Evolutionary conservation across 495 filamentous ascomycete genomes (phyloP), one percentile per base, ranked within the genome.

Genomic region (Hyaloscypha bicolor): DNA sequence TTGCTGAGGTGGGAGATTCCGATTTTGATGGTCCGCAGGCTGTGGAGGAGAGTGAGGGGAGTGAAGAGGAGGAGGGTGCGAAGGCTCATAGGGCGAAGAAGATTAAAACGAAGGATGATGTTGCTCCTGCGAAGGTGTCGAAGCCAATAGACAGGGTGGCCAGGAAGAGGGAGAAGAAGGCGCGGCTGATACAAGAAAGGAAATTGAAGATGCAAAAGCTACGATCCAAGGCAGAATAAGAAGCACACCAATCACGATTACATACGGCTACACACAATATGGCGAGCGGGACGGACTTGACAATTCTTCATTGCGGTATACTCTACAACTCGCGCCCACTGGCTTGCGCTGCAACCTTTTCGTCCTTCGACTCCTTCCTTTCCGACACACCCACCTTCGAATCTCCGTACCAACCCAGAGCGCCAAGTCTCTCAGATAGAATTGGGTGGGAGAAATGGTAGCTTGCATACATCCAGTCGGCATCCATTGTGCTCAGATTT

Each of bases 361-460:
- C 76, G 29, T 82, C 80, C 70, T 82, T 84, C 65, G 73, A 72
- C 16, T 78, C 82, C 42, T 48, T 48, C 16, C 25, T 25, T 25
- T 48, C 42, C 51, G 81, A 70, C 45, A 76, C 75, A 56, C 29
- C 52, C 8, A 39, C 68, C 62, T 73, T 71, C 45, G 51, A 53
- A 58, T 71, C 82, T 59, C 85, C 83, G 73, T 85, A 87, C 93
- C 93, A 98, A 67, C 91, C 89, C 35, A 99, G 82, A 0, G 94
- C 95, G 79, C 89, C 92, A 70, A 99, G 81, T 69, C 95, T 86
- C 84, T 99, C 96, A 9, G 93, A 89, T 63, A 99, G 85, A 70
- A 98, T 98, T 1, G 95, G 95, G 79, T 99, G 95, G 9, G 93
- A 97, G 85, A 94, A 97, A 80, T 98, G 92, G 81, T 98, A 99